phyloP scores from a whole-genome alignment of 495 filamentous ascomycete genomes.

The Annulohypoxylon nitens region DNA sequence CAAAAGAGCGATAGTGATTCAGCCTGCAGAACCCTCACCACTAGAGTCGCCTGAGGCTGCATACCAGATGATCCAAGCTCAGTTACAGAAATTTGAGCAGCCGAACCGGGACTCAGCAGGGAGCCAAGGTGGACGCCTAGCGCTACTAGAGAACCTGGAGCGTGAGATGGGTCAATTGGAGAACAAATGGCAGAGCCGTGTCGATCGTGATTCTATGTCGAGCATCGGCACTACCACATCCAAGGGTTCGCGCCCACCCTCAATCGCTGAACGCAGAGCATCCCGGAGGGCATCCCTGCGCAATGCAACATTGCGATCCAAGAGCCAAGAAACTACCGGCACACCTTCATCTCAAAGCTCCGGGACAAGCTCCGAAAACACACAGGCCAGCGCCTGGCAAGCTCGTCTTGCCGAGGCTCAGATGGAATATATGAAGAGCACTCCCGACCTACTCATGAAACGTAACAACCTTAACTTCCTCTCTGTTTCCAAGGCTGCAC shows the following conservation, averaged over 20 bases:
- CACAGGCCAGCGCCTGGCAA: slow-evolving; percentile 52
- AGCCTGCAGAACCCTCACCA: slow-evolving; percentile 60
- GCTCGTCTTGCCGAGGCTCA: slow-evolving; percentile 57
- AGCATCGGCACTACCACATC: slow-evolving; percentile 55
- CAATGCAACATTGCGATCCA: slow-evolving; percentile 41
- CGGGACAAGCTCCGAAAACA: slow-evolving; percentile 48
- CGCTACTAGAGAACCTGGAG: slow-evolving; percentile 64
- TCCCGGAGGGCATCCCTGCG: slow-evolving; percentile 51
- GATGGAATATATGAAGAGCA: slow-evolving; percentile 59
- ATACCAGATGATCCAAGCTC: slow-evolving; percentile 63
- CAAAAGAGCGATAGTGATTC: slow-evolving; percentile 53
- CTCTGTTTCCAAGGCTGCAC: slow-evolving; percentile 54
- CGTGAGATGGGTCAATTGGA: slow-evolving; percentile 66
- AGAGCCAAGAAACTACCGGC: slow-evolving; percentile 40
- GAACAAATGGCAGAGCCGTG: slow-evolving; percentile 64
- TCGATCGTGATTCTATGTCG: slow-evolving; percentile 63
- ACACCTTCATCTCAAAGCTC: slow-evolving; percentile 45
- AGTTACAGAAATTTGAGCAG: slow-evolving; percentile 61
- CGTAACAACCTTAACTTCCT: slow-evolving; percentile 56
- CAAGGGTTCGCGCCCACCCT: slow-evolving; percentile 48
- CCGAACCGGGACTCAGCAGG: slow-evolving; percentile 47
- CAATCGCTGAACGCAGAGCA: slow-evolving; percentile 52
- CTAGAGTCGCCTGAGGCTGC: slow-evolving; percentile 64
- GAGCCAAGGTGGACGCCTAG: slow-evolving; percentile 54
- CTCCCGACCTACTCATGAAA: slow-evolving; percentile 54